Base-by-base conservation (phyloP, 441 rosid species). In the Euphorbia schlechtendalii region DNA sequence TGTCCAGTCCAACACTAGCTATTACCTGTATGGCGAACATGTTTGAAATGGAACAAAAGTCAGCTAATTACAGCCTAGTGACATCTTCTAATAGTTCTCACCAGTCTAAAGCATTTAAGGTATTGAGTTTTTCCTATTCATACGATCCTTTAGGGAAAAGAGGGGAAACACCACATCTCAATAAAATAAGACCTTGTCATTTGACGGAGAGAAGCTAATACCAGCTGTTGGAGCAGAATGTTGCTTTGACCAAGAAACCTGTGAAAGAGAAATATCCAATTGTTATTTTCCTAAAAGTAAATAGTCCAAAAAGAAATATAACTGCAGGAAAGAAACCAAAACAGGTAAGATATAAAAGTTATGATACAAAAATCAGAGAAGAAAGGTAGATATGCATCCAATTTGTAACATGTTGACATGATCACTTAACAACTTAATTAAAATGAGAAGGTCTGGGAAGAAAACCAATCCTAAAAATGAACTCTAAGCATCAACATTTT, bases 191-290 rank as follows among this genome's bases (percentile, higher is more conserved):
- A 93, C 99, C 97, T 93, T 93, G 77, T 93, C 99, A 74, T 79
- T 86, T 61, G 99, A 85, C 48, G 97, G 97, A 55, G 96, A 90
- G 81, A 93, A 93, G 83, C 92, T 76, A 63, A 89, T 74, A 73
- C 97, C 97, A 75, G 96, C 89, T 58, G 93, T 72, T 67, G 99
- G 97, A 52, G 97, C 97, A 66, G 93, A 86, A 72, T 93, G 96
- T 73, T 89, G 99, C 80, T 87, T 94, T 78, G 80, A 78, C 99
- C 97, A 94, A 71, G 97, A 89, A 72, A 81, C 83, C 99, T 94
- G 80, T 51, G 65, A 75, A 71, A 56, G 41, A 4, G 52, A 67
- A 75, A 78, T 24, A 51, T 25, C 53, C 68, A n/a, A 45, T 72
- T 61, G 54, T 43, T 63, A 70, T 55, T 22, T 61, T 58, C 24